These are phyloP conservation scores for Setaria italica DNA, from an alignment of 202 grass and related monocot genomes.

Conservation along the genomic window DNA sequence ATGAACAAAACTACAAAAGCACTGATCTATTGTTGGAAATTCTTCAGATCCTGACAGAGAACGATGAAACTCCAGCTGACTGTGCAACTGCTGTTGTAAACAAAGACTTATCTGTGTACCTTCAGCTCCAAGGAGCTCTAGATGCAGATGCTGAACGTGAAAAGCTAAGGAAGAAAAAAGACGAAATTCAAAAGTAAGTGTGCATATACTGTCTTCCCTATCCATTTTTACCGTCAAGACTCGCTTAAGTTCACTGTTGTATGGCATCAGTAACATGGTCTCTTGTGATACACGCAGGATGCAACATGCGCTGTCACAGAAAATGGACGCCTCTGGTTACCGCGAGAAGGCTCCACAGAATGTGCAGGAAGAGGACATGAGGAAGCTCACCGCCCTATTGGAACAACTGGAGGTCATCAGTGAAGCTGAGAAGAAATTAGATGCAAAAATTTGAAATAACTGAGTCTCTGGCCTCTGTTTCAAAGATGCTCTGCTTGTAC, in stretches of 20 bases:
- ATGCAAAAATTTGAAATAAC: neutral
- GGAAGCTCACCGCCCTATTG: slow-evolving; percentile 63
- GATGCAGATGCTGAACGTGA: slow-evolving; percentile 78
- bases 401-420: slow-evolving; percentile 76
- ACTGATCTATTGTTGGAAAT: slow-evolving; percentile 31
- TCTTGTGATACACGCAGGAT: slow-evolving; percentile 51
- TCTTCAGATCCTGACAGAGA: slow-evolving; percentile 69
- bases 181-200: slow-evolving; percentile 76
- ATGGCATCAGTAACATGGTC: slow-evolving; percentile 6
- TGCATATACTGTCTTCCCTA: neutral
- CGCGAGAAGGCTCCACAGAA: slow-evolving; percentile 80
- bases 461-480: slow-evolving; percentile 4
- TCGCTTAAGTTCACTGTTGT: neutral
- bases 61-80: slow-evolving; percentile 62
- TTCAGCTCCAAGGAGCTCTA: slow-evolving; percentile 88
- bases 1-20: neutral
- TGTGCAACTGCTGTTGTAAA: slow-evolving; percentile 86
- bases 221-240: neutral
- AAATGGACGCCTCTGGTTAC: slow-evolving; percentile 62
- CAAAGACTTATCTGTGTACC: slow-evolving; percentile 84
- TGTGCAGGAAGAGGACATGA: slow-evolving; percentile 79
- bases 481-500: neutral
- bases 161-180: slow-evolving; percentile 83
- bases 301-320: slow-evolving; percentile 60
- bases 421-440: slow-evolving; percentile 86